Conservation (phyloP, 805 yeast species). For the Saccharomycopsis malanga region DNA sequence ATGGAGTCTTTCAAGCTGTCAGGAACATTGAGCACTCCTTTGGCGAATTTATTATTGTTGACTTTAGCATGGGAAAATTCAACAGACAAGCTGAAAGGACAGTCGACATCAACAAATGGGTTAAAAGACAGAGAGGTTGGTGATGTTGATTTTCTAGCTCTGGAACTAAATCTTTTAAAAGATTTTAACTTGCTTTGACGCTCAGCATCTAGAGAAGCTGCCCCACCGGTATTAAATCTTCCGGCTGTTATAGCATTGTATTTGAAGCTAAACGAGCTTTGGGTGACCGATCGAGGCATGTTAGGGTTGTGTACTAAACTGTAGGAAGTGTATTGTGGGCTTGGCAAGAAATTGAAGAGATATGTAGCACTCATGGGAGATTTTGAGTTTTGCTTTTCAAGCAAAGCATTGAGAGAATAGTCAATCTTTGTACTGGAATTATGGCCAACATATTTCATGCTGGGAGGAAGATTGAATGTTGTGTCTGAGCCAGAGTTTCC, state of each 20-base stretch:
- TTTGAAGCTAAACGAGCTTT: constrained; percentile 9
- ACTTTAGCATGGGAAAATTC: constrained; percentile 18
- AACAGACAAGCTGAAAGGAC: constrained; percentile 12
- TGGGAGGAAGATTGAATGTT: constrained; percentile 16
- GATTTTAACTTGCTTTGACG: background rate
- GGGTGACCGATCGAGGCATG: constrained; percentile 10
- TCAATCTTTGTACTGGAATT: constrained; percentile 17
- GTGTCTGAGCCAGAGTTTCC: constrained; percentile 2
- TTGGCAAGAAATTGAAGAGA: constrained; percentile 10
- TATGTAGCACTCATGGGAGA: background rate
- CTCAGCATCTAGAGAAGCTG: no score
- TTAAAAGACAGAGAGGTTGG: background rate
- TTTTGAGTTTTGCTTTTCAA: constrained; percentile 8
- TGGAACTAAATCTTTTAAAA: constrained; percentile 12
- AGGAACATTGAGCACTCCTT: constrained; percentile 17
- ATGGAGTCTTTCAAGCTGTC: constrained; percentile 10
- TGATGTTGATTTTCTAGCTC: background rate
- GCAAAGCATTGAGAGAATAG: constrained; percentile 12
- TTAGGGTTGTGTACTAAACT: constrained; percentile 9
- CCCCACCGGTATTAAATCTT: background rate
- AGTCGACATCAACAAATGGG: constrained; percentile 6
- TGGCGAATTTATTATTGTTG: constrained; percentile 7
- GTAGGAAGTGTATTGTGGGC: constrained; percentile 13
- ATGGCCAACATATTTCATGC: constrained; percentile 3
- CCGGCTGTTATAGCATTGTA: constrained; percentile 10